Conservation (phyloP, 257 asterid genomes). For the Leptodermis oblonga region DNA sequence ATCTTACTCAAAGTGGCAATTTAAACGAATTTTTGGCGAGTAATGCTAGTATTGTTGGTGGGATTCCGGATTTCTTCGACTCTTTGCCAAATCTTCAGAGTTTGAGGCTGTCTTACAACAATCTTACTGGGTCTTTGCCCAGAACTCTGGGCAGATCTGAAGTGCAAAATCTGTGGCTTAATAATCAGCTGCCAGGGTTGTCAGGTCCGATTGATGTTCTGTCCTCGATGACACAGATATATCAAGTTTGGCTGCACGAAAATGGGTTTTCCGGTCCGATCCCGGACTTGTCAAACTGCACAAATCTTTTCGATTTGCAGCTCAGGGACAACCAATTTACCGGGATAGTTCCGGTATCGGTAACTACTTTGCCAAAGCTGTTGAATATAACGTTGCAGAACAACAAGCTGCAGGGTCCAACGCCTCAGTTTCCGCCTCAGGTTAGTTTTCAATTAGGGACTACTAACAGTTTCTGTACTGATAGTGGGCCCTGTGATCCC, state of each 20-base stretch:
- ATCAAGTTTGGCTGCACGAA: conserved; percentile 77
- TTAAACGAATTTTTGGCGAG: conserved; percentile 53
- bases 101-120: conserved; percentile 67
- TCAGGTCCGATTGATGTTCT: conserved; percentile 64
- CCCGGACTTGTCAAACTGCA: conserved; percentile 75
- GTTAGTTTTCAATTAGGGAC: conserved; percentile 28
- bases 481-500: conserved; percentile 78
- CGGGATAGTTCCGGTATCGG: conserved; percentile 60
- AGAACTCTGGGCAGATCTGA: conserved; percentile 55
- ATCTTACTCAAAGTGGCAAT: conserved; percentile 45
- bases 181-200: conserved; percentile 54
- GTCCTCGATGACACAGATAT: conserved; percentile 55
- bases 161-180: conserved; percentile 71
- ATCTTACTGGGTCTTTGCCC: conserved; percentile 67
- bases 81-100: conserved; percentile 55
- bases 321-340: conserved; percentile 75
- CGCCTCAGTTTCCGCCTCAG: conserved; percentile 37
- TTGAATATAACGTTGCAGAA: conserved; percentile 56
- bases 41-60: conserved; percentile 48
- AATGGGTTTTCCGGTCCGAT: conserved; percentile 70
- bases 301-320: conserved; percentile 63
- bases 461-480: conserved; percentile 61
- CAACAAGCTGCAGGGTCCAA: conserved; percentile 75
- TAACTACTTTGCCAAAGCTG: conserved; percentile 47
- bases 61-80: conserved; percentile 61